Conservation (phyloP, 2,329 filamentous ascomycete species). For the Chrysoporthe cubensis region DNA sequence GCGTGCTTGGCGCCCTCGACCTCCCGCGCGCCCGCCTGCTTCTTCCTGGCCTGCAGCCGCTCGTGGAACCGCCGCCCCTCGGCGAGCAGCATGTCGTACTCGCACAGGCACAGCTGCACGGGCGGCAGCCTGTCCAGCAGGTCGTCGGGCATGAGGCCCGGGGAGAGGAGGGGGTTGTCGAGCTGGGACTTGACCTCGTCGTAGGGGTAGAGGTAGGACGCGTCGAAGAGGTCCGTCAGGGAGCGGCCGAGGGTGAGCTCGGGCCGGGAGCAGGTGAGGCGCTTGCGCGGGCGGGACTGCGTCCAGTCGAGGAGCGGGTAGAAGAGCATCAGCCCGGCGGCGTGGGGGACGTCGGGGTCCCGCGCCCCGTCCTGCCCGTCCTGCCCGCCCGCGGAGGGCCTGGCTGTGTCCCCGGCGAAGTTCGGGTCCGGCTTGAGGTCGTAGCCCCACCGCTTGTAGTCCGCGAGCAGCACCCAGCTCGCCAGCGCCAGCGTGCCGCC, state of each 20-base stretch:
- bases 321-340: conserved; percentile 60
- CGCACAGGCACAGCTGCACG: conserved; percentile 64
- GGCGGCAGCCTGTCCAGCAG: conserved; percentile 54
- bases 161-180: conserved; percentile 59
- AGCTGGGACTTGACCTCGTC: conserved; percentile 49
- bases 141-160: conserved; percentile 58
- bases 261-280: conserved; percentile 55
- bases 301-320: conserved; percentile 68
- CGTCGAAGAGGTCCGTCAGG: conserved; percentile 66
- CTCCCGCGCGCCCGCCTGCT: conserved; percentile 52
- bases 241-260: conserved; percentile 61
- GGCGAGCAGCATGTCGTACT: conserved; percentile 66
- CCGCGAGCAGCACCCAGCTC: conserved; percentile 41
- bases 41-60: conserved; percentile 56
- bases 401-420: conserved; percentile 20
- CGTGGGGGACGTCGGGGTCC: conserved; percentile 40
- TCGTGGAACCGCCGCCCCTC: conserved; percentile 66
- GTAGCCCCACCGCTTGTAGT: conserved; percentile 34
- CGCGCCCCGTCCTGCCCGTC: too few species aligned
- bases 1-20: conserved; percentile 63
- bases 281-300: conserved; percentile 57
- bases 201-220: conserved; percentile 61
- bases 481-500: conserved; percentile 61
- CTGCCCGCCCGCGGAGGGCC: conserved; percentile 36
- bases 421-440: conserved; percentile 50